Evolutionary conservation across 2,329 filamentous ascomycete genomes (phyloP), one percentile per base, ranked within the genome.

Genomic region (Aphanocladium album): DNA sequence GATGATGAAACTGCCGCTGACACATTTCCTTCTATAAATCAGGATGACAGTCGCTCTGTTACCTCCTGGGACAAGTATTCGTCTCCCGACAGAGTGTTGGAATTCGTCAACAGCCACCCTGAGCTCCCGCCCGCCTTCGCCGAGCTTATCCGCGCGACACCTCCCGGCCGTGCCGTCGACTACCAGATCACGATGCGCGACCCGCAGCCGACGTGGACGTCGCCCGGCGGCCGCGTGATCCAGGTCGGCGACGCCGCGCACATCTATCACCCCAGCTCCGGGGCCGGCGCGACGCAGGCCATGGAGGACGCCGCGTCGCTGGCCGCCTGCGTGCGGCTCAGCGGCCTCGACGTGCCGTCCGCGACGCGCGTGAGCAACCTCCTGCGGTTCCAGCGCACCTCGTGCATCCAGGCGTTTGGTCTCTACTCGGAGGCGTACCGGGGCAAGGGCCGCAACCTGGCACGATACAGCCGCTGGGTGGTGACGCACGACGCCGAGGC

Each of bases 231-330:
- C 1, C 68, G 74, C 9, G 73, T 75, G n/a, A 66, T 70, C 16
- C 66, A 76, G 47, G 71, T 79, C 43, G 76, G 76, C 12, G 75
- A 78, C 62, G 69, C 73, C 7, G 76, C 76, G 2, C 76, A 78
- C 61, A 70, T 73, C 2, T 75, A 76, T 60, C 67, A 77, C 5
- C 76, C 76, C 0, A 73, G 75, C 0, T 75, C 73, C 3, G 73
- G 73, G 5, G 73, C 75, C 50, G 76, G 77, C 2, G 75, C 72
- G 2, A 73, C 73, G 21, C 74, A 76, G 60, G 72, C 72, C 3
- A 74, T 79, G 53, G 76, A 79, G 63, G 77, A 79, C 62, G 76
- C 72, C 11, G 69, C 74, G 7, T 72, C 73, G 6, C 63, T 79
- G 30, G 74, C 75, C 14, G 67, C 72, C 5, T 76, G 72, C 33